These are phyloP conservation scores for Sedum album DNA, from an alignment of 164 flowering plant species.

Conservation along the genomic window DNA sequence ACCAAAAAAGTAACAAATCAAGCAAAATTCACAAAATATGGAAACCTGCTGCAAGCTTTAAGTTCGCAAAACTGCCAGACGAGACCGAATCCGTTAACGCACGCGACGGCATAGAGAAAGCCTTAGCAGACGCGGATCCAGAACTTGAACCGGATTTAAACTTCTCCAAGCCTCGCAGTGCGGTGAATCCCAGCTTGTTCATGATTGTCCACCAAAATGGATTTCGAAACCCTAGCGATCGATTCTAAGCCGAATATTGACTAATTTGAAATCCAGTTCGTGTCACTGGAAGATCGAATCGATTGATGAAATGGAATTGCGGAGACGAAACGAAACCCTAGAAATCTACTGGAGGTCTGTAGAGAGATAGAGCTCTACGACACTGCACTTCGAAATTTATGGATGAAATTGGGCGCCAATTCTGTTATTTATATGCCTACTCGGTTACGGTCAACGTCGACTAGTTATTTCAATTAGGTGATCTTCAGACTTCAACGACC, in stretches of 20 bases:
- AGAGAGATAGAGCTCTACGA: background rate
- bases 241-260: background rate
- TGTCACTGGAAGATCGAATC: background rate
- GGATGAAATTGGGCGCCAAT: background rate
- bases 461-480: no score
- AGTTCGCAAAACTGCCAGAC: constrained; percentile 59
- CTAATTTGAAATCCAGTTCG: background rate
- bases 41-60: constrained; percentile 87
- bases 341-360: constrained; percentile 3
- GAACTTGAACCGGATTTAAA: constrained; percentile 43
- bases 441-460: no score
- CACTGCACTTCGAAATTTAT: background rate
- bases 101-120: constrained; percentile 31
- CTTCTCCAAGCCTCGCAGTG: constrained; percentile 54
- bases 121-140: constrained; percentile 34
- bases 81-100: constrained; percentile 48
- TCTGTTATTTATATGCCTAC: no score
- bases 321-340: background rate
- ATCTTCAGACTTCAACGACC: no score
- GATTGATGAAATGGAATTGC: background rate
- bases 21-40: background rate
- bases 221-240: constrained; percentile 1
- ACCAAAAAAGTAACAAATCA: background rate
- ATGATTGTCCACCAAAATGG: constrained; percentile 16
- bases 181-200: constrained; percentile 62